A percentile compares a stretch with the other conserved stretches of the same genome.
phyloP scores from a whole-genome alignment of 257 asterid species.

The Pogostemon cablin region DNA sequence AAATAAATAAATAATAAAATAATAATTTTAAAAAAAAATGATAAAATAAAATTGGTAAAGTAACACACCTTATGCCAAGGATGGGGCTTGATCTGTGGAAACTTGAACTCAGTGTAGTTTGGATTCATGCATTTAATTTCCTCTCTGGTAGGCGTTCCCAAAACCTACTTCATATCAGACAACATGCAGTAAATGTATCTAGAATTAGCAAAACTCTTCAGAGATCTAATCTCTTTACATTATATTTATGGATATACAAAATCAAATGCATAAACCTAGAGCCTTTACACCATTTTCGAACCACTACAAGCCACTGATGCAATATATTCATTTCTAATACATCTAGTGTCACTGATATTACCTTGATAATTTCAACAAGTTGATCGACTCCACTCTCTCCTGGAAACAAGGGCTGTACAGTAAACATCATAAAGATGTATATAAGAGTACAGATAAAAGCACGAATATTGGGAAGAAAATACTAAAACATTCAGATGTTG shows the following conservation, averaged over 20 bases:
- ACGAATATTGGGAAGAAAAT: constrained; percentile 24
- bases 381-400: constrained; percentile 99
- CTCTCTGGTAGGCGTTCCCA: constrained; percentile 98
- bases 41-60: background rate
- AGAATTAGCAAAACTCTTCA: constrained; percentile 1
- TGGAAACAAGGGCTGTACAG: constrained; percentile 87
- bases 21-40: no score
- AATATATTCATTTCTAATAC: constrained; percentile 5
- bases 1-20: background rate
- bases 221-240: constrained; percentile 11
- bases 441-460: constrained; percentile 30
- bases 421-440: constrained; percentile 33
- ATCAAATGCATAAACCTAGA: constrained; percentile 12
- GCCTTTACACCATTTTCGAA: constrained; percentile 16
- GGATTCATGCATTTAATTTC: constrained; percentile 99
- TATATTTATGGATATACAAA: constrained; percentile 8
- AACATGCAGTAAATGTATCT: constrained; percentile 10
- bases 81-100: constrained; percentile 96
- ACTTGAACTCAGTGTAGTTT: constrained; percentile 87
- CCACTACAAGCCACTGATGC: constrained; percentile 24
- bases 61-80: constrained; percentile 97
- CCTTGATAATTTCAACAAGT: constrained; percentile 96
- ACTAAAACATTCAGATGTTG: constrained; percentile 21
- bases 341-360: constrained; percentile 34
- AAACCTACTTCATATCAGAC: constrained; percentile 58